Conservation (phyloP, 23 red algal species). For the Cyanidiococcus yangmingshanensis region DNA sequence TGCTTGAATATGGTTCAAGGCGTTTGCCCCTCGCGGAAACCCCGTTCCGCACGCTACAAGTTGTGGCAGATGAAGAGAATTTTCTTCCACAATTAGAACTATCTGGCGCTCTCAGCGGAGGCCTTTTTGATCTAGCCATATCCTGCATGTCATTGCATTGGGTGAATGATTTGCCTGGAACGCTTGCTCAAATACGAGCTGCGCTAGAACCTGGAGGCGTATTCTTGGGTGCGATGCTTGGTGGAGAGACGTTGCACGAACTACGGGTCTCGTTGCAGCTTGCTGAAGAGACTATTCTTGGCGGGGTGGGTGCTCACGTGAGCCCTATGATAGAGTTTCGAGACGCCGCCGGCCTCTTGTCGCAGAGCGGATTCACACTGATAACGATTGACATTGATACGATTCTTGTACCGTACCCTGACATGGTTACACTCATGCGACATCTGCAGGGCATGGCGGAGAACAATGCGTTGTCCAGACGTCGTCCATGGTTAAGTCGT, state of each 20-base stretch:
- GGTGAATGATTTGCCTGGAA: constrained; percentile 73
- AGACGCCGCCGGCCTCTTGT: constrained; percentile 52
- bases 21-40: constrained; percentile 10
- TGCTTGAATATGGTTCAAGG: constrained; percentile 19
- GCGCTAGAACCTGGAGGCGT: constrained; percentile 68
- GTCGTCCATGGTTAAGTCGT: constrained; percentile 35
- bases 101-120: neutral
- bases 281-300: constrained; percentile 60
- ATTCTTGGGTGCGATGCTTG: constrained; percentile 67
- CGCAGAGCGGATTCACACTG: constrained; percentile 36
- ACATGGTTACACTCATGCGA: constrained; percentile 57
- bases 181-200: constrained; percentile 22
- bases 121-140: constrained; percentile 51
- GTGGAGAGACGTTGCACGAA: constrained; percentile 78
- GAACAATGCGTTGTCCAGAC: constrained; percentile 39
- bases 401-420: constrained; percentile 43
- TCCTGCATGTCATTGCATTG: constrained; percentile 65
- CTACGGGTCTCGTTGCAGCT: constrained; percentile 70
- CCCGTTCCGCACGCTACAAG: constrained; percentile 3
- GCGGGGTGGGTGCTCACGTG: constrained; percentile 37
- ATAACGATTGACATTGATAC: constrained; percentile 71
- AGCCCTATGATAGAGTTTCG: constrained; percentile 59
- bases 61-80: neutral
- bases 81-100: neutral
- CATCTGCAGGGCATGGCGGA: constrained; percentile 80